Percentiles rank a stretch among this genome's conserved stretches.
phyloP scores from a whole-genome alignment of 2,329 filamentous ascomycete genomes.

The Hypoxylon sp. region DNA sequence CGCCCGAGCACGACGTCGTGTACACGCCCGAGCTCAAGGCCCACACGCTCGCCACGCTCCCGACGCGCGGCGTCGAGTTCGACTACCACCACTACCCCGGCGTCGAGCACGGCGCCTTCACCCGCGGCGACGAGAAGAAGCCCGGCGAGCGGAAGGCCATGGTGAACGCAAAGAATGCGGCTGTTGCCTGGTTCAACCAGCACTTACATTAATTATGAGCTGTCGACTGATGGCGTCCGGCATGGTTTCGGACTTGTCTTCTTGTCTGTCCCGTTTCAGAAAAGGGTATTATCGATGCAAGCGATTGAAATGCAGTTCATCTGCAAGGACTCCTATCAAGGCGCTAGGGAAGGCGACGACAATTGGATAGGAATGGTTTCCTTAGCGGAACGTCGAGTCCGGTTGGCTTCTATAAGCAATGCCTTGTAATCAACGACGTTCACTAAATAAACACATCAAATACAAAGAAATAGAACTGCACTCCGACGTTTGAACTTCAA shows the following conservation, averaged over 20 bases:
- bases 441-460: background rate
- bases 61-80: conserved; percentile 54
- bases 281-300: background rate
- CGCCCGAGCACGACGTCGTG: conserved; percentile 55
- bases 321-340: background rate
- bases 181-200: conserved; percentile 58
- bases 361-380: background rate
- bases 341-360: background rate
- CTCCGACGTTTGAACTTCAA: too few relatives aligned
- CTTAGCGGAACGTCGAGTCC: background rate
- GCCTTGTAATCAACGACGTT: background rate
- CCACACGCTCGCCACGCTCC: conserved; percentile 55
- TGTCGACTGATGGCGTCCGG: background rate
- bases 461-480: too few relatives aligned
- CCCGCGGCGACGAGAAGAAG: conserved; percentile 56
- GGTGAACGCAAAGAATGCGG: conserved; percentile 60
- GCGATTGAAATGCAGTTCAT: background rate
- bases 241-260: background rate
- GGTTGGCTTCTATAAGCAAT: background rate
- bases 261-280: background rate
- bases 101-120: conserved; percentile 59
- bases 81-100: conserved; percentile 65
- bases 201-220: conserved; percentile 34
- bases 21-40: conserved; percentile 61
- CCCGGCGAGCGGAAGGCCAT: conserved; percentile 58